Evolutionary conservation across 2,329 filamentous ascomycete species (phyloP).

Genomic region (Colletotrichum neosansevieriae): DNA sequence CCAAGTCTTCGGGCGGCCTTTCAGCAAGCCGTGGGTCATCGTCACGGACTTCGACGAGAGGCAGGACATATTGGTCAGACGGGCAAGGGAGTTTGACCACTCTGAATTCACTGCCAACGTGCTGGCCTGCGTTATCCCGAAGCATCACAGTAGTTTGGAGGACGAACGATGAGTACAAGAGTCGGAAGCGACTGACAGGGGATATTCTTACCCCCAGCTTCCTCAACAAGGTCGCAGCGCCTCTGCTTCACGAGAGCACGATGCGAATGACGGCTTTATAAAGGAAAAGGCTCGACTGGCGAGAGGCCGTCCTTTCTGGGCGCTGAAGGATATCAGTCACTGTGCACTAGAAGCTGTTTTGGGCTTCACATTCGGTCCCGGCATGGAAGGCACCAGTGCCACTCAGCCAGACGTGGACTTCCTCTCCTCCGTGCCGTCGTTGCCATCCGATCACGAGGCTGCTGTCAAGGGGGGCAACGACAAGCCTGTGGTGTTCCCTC

Average conservation of each 20-base stretch:
- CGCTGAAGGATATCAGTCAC: conserved; percentile 47
- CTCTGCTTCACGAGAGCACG: conserved; percentile 45
- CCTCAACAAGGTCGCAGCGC: conserved; percentile 42
- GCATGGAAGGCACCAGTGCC: conserved; percentile 20
- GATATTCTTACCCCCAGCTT: conserved; percentile 54
- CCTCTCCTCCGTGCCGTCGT: conserved; percentile 7
- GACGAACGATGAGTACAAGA: conserved; percentile 49
- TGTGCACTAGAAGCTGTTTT: conserved; percentile 49
- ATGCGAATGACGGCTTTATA: conserved; percentile 49
- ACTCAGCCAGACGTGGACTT: conserved; percentile 27
- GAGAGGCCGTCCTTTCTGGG: conserved; percentile 47
- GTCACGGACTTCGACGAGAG: conserved; percentile 50
- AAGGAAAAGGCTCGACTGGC: conserved; percentile 48
- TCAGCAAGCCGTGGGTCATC: conserved; percentile 48
- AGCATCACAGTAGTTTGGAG: conserved; percentile 49
- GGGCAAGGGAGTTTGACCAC: conserved; percentile 50
- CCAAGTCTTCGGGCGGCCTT: conserved; percentile 52
- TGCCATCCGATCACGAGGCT: background rate
- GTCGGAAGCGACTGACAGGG: conserved; percentile 49
- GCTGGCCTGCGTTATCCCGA: conserved; percentile 42
- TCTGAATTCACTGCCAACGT: conserved; percentile 41
- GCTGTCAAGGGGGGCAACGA: background rate
- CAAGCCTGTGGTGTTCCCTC: background rate
- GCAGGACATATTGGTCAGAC: conserved; percentile 49
- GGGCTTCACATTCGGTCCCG: conserved; percentile 46